phyloP scores from a whole-genome alignment of 345 rosid species.

The Gossypium rotundifolium region DNA sequence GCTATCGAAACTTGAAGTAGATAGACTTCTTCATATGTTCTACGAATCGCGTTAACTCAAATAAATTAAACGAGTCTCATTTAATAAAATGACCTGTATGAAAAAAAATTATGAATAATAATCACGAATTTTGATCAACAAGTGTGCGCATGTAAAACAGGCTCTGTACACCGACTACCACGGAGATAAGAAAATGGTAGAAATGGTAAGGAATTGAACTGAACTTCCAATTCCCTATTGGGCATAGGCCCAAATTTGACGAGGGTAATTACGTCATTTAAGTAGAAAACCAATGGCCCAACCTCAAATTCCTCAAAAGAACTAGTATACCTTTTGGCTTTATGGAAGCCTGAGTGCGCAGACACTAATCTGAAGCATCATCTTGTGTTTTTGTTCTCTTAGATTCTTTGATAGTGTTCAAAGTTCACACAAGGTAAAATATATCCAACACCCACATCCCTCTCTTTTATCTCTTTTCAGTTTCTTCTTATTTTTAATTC shows the following conservation, averaged over 20 bases:
- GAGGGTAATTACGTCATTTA: background rate
- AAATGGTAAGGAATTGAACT: too few relatives aligned
- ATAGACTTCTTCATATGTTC: rapidly evolving
- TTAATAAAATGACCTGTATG: rapidly evolving
- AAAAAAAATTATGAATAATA: too few relatives aligned
- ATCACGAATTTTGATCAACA: too few relatives aligned
- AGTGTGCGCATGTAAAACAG: too few relatives aligned
- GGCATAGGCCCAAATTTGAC: background rate
- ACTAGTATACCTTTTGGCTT: background rate
- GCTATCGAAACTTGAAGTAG: rapidly evolving
- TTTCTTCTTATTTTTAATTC: background rate
- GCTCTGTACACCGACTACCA: too few relatives aligned
- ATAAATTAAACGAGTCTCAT: rapidly evolving
- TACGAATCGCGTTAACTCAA: rapidly evolving
- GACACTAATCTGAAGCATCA: background rate
- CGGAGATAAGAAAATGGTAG: too few relatives aligned
- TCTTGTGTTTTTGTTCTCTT: too few relatives aligned
- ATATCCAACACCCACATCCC: background rate
- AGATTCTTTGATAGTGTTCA: background rate
- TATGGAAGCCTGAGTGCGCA: background rate
- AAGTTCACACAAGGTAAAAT: background rate
- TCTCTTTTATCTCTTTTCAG: background rate
- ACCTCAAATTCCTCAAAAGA: background rate
- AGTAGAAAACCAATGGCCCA: background rate
- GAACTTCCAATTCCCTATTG: too few relatives aligned